phyloP scores from a whole-genome alignment of 345 rosid species.

The Linum usitatissimum region DNA sequence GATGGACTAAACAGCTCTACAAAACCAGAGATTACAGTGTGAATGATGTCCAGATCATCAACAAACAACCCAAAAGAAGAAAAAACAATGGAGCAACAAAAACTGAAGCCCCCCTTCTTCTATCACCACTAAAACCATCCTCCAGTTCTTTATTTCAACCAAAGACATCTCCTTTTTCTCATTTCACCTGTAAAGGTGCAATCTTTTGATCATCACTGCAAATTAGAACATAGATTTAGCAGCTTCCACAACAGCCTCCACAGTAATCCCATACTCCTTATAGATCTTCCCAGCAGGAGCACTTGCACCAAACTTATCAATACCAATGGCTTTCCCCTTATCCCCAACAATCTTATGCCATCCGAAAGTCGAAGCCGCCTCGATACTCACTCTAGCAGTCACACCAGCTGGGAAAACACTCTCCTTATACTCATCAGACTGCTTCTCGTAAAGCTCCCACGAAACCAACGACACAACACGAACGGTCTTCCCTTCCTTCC shows the following conservation, averaged over 20 bases:
- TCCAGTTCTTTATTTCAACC: neutral
- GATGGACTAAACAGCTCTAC: too few species aligned
- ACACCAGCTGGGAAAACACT: conserved; percentile 71
- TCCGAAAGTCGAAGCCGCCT: conserved; percentile 87
- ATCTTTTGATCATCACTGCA: too few species aligned
- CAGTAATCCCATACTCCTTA: conserved; percentile 70
- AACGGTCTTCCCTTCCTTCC: conserved; percentile 85
- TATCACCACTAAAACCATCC: neutral
- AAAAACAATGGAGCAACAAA: too few species aligned
- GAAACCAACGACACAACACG: conserved; percentile 90
- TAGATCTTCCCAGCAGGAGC: conserved; percentile 81
- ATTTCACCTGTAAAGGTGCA: too few species aligned
- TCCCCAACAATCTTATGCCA: conserved; percentile 68
- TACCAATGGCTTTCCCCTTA: conserved; percentile 75
- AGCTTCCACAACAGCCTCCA: conserved; percentile 61
- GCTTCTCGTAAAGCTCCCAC: conserved; percentile 84
- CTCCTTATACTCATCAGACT: conserved; percentile 74
- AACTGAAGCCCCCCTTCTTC: neutral
- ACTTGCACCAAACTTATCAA: conserved; percentile 81
- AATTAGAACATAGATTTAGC: conserved; percentile 43
- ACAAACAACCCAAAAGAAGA: too few species aligned
- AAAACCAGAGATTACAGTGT: too few species aligned
- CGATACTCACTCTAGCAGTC: conserved; percentile 79
- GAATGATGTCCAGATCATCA: too few species aligned
- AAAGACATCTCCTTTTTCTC: neutral